Conservation (phyloP, 441 rosid genomes). For the Viola pubescens region DNA sequence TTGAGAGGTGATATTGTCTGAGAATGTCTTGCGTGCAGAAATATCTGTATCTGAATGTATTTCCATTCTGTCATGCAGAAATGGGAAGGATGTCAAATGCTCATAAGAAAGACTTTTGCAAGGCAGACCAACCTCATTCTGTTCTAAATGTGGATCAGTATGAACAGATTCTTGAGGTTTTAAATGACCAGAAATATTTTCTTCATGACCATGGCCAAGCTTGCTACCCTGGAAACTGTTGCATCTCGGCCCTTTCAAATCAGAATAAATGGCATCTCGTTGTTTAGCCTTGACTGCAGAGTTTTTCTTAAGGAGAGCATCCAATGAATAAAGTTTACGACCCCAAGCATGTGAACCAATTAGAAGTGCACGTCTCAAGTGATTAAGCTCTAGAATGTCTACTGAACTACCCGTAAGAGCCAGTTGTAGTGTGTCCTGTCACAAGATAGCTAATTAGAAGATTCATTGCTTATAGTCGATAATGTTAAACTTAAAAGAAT, state of each 20-base stretch:
- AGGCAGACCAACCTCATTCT: constrained; percentile 21
- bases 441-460: constrained; percentile 11
- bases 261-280: constrained; percentile 24
- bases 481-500: no score
- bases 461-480: neutral
- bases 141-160: constrained; percentile 23
- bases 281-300: constrained; percentile 28
- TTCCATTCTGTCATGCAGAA: constrained; percentile 28
- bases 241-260: constrained; percentile 23
- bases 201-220: constrained; percentile 18
- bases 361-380: constrained; percentile 55
- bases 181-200: constrained; percentile 19
- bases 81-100: constrained; percentile 20
- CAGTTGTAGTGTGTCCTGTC: constrained; percentile 54
- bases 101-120: constrained; percentile 20
- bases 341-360: constrained; percentile 75
- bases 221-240: constrained; percentile 19
- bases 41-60: constrained; percentile 40
- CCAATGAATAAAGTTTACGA: constrained; percentile 54
- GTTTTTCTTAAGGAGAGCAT: constrained; percentile 47
- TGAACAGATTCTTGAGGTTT: constrained; percentile 26
- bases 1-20: constrained; percentile 28
- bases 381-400: constrained; percentile 77
- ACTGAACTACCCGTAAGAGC: constrained; percentile 33
- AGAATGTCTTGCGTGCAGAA: constrained; percentile 19